A percentile compares a stretch with the other conserved stretches of the same genome.
Evolutionary conservation across 208 protist genomes (phyloP).

Genomic region (Naegleria lovaniensis): DNA sequence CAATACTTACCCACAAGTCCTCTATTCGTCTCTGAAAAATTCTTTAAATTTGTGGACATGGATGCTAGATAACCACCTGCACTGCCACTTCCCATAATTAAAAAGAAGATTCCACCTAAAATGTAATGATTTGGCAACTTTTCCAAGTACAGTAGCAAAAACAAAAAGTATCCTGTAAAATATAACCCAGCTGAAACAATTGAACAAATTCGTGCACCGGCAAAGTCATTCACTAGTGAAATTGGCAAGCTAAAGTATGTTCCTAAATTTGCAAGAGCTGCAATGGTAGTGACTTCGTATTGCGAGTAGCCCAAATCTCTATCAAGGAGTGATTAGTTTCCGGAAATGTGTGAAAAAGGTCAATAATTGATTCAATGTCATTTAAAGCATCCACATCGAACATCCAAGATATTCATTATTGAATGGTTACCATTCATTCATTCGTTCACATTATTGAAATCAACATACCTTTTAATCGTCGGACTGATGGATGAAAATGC

Average conservation of each 20-base stretch:
- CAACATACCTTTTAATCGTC: not conserved
- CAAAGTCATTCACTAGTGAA: not conserved
- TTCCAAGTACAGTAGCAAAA: not conserved
- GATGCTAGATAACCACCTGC: not conserved
- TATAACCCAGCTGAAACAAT: not conserved
- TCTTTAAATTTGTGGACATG: not conserved
- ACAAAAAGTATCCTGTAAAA: conserved; percentile 19
- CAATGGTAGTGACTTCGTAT: not conserved
- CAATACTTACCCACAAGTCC: not conserved
- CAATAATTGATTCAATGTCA: too few species aligned
- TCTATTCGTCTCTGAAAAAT: conserved; percentile 8
- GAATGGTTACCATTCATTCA: too few species aligned
- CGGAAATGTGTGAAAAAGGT: too few species aligned
- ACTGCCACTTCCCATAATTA: not conserved
- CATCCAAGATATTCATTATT: too few species aligned
- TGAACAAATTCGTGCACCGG: not conserved
- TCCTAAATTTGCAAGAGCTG: conserved; percentile 2
- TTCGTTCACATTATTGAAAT: not conserved
- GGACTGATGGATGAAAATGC: not conserved
- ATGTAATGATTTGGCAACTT: not conserved
- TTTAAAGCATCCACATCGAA: too few species aligned
- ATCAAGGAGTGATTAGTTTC: not conserved
- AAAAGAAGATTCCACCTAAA: not conserved
- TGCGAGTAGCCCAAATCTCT: not conserved
- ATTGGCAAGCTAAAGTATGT: not conserved